Percentiles rank a stretch among this genome's conserved stretches.
These are phyloP conservation scores for Mortierella sp. DNA, from an alignment of 371 early-diverging fungal species.

Conservation along the genomic window DNA sequence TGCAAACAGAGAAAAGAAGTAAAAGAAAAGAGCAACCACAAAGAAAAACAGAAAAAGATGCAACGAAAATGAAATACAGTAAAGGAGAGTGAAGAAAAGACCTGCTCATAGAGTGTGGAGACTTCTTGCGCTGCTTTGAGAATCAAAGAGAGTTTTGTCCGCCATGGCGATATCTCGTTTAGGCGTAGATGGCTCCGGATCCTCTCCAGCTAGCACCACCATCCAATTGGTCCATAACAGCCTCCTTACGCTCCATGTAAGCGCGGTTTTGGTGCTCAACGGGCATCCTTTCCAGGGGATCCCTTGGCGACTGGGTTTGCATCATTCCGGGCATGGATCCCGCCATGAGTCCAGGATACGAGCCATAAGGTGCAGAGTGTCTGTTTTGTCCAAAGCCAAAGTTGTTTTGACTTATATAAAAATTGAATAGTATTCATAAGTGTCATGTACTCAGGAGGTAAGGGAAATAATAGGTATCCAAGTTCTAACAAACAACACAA, in stretches of 20 bases:
- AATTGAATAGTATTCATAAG: not conserved
- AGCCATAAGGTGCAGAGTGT: constrained; percentile 25
- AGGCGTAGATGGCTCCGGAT: constrained; percentile 60
- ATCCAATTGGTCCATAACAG: constrained; percentile 57
- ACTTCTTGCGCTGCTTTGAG: constrained; percentile 19
- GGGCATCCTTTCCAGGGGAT: constrained; percentile 60
- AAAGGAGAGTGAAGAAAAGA: not conserved
- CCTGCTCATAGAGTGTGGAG: constrained; percentile 19
- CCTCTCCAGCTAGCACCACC: constrained; percentile 61
- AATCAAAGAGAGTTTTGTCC: constrained; percentile 12
- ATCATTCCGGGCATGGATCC: constrained; percentile 48
- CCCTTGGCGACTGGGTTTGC: constrained; percentile 46
- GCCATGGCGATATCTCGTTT: constrained; percentile 20
- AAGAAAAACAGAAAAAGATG: constrained; percentile 5
- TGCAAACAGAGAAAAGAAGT: constrained; percentile 1
- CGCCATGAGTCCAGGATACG: constrained; percentile 25
- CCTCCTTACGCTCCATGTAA: constrained; percentile 61
- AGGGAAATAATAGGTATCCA: no score
- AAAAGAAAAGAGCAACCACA: not conserved
- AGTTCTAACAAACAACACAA: no score
- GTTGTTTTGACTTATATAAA: constrained; percentile 32
- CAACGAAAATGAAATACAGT: not conserved
- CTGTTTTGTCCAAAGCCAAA: constrained; percentile 38
- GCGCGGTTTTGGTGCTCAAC: constrained; percentile 62
- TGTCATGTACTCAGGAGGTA: no score